phyloP scores from a whole-genome alignment of 352 stramenopile genomes.

The Peronospora destructor region DNA sequence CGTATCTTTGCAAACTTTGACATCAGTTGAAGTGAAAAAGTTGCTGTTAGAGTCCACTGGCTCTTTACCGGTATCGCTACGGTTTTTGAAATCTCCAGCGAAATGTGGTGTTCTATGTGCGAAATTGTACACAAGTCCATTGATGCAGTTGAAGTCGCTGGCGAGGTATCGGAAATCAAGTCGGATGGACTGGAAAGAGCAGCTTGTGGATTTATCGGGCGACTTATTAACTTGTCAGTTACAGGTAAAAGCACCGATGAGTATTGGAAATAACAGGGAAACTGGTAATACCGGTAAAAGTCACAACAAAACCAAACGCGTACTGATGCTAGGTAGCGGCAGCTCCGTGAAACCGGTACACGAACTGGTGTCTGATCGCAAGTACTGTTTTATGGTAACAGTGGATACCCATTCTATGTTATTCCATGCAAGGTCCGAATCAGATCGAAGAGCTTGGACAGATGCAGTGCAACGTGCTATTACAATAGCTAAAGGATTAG shows the following conservation, averaged over 20 bases:
- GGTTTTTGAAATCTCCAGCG: slow-evolving; percentile 43
- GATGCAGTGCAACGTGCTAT: slow-evolving; percentile 64
- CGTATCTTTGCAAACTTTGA: slow-evolving; percentile 54
- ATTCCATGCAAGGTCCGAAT: slow-evolving; percentile 48
- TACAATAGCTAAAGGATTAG: slow-evolving; percentile 52
- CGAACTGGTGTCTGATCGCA: slow-evolving; percentile 50
- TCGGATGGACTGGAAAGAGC: slow-evolving; percentile 43
- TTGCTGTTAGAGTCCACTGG: slow-evolving; percentile 36
- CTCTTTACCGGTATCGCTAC: slow-evolving; percentile 33
- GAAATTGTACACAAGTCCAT: slow-evolving; percentile 44
- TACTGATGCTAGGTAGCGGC: slow-evolving; percentile 37
- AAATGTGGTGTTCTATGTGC: slow-evolving; percentile 44
- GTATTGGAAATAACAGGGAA: slow-evolving; percentile 9
- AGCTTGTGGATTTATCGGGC: slow-evolving; percentile 57
- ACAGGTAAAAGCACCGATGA: slow-evolving; percentile 19
- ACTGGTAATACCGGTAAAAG: slow-evolving; percentile 10
- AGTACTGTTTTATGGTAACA: slow-evolving; percentile 62
- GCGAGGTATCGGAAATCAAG: slow-evolving; percentile 36
- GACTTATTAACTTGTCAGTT: slow-evolving; percentile 50
- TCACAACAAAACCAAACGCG: slow-evolving; percentile 26
- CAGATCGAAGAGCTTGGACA: slow-evolving; percentile 48
- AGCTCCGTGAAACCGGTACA: slow-evolving; percentile 61
- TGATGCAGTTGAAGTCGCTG: slow-evolving; percentile 56
- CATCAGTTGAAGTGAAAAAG: slow-evolving; percentile 31
- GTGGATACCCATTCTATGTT: slow-evolving; percentile 55